Conservation (phyloP, 1,139 yeast species). For the Taiozyma sp. region DNA sequence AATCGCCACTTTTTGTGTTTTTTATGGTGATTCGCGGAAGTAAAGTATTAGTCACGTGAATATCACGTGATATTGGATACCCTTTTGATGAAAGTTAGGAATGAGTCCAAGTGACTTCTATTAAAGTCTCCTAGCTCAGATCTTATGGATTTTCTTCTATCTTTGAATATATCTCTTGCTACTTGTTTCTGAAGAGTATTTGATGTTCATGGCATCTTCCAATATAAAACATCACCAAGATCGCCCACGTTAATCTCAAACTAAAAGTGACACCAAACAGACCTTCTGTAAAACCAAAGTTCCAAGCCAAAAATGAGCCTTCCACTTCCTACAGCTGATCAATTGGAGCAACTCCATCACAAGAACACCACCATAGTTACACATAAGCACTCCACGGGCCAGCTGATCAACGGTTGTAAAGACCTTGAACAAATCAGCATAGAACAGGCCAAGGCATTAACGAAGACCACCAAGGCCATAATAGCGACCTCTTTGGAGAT, state of each 20-base stretch:
- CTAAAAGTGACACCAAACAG: background rate
- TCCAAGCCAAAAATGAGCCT: background rate
- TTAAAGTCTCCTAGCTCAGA: too few relatives aligned
- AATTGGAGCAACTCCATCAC: background rate
- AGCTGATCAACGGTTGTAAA: background rate
- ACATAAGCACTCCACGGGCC: background rate
- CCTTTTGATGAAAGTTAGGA: too few relatives aligned
- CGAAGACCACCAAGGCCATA: background rate
- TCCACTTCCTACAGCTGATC: background rate
- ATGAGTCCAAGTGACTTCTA: too few relatives aligned
- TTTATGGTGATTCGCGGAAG: background rate
- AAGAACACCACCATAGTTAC: background rate
- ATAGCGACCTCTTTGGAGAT: slow-evolving; percentile 2
- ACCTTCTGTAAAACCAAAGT: too few relatives aligned
- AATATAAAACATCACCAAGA: background rate
- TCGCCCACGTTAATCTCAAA: background rate
- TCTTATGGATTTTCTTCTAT: too few relatives aligned
- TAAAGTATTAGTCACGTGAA: background rate
- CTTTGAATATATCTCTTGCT: too few relatives aligned
- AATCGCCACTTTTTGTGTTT: background rate
- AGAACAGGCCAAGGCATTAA: background rate
- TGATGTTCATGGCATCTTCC: background rate
- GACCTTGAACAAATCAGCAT: background rate
- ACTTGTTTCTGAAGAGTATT: background rate
- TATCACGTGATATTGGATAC: background rate